Evolutionary conservation across 192 early-diverging fungal species (phyloP).

Genomic region (Rhizophlyctis rosea): DNA sequence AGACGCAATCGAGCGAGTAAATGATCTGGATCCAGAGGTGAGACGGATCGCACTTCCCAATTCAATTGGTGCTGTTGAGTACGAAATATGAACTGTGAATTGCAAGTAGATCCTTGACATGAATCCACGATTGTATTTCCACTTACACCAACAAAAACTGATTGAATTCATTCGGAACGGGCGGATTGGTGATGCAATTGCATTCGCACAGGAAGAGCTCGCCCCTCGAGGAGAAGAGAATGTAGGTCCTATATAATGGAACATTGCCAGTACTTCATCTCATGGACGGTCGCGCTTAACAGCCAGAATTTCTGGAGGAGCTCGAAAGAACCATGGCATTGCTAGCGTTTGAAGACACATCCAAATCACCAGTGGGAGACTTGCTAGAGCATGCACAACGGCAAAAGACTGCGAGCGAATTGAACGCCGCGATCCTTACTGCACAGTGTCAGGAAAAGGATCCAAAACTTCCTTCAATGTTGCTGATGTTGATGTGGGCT

Average conservation of each 20-base stretch:
- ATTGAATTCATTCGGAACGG: slow-evolving; percentile 93
- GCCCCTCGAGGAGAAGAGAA: slow-evolving; percentile 97
- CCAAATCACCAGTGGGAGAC: slow-evolving; percentile 73
- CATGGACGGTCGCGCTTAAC: slow-evolving; percentile 1
- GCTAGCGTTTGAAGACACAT: slow-evolving; percentile 81
- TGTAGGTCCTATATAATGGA: slow-evolving; percentile 38
- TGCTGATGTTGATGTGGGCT: slow-evolving; percentile 92
- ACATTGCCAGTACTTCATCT: neutral
- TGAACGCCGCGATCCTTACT: slow-evolving; percentile 89
- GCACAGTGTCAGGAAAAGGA: slow-evolving; percentile 90
- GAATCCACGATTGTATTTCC: slow-evolving; percentile 91
- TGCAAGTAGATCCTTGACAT: slow-evolving; percentile 82
- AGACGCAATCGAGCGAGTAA: slow-evolving; percentile 93
- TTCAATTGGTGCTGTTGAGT: neutral
- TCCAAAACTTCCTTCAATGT: slow-evolving; percentile 85
- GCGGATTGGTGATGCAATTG: slow-evolving; percentile 74
- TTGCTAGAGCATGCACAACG: slow-evolving; percentile 85
- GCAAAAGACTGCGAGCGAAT: slow-evolving; percentile 89
- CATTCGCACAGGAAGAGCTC: slow-evolving; percentile 96
- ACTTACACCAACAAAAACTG: slow-evolving; percentile 93
- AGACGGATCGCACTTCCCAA: slow-evolving; percentile 16
- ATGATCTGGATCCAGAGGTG: slow-evolving; percentile 98
- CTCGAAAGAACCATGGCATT: slow-evolving; percentile 96
- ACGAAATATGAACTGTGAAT: neutral
- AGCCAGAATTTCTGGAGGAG: slow-evolving; percentile 93